Percentiles rank a stretch among this genome's conserved stretches.
These are phyloP conservation scores for Debaryomycetaceae sp. DNA, from an alignment of 1,139 yeast genomes.

Conservation along the genomic window DNA sequence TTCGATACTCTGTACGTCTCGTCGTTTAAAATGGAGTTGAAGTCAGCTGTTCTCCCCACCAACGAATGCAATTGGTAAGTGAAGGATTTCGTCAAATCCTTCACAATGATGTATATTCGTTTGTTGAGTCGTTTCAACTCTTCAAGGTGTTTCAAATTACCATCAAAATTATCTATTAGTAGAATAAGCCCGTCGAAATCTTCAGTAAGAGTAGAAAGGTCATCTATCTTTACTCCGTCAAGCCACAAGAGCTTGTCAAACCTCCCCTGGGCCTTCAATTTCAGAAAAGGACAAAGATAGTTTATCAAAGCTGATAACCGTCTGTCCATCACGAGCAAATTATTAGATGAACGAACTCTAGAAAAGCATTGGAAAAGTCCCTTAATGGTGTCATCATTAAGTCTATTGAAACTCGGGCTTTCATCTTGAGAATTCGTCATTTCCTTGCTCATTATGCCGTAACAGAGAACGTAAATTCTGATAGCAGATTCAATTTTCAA, in stretches of 20 bases:
- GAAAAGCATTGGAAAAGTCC: conserved; percentile 22
- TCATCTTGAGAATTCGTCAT: neutral
- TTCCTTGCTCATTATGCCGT: neutral
- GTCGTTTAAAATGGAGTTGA: conserved; percentile 15
- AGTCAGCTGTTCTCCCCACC: conserved; percentile 18
- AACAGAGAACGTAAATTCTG: neutral
- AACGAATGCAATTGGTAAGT: conserved; percentile 25
- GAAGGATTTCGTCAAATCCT: conserved; percentile 27
- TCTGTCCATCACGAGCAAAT: conserved; percentile 56
- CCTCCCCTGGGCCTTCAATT: conserved; percentile 52
- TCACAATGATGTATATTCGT: conserved; percentile 26
- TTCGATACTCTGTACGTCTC: conserved; percentile 9
- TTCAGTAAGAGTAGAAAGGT: conserved; percentile 10
- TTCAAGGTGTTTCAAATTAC: conserved; percentile 9
- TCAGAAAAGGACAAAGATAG: conserved; percentile 56
- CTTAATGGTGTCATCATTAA: conserved; percentile 19
- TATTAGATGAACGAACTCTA: conserved; percentile 26
- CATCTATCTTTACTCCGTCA: conserved; percentile 19
- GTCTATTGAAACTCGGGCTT: neutral
- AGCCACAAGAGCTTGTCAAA: conserved; percentile 64
- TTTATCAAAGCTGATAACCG: conserved; percentile 55
- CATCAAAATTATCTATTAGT: conserved; percentile 21
- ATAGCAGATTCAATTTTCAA: neutral
- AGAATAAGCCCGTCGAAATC: conserved; percentile 36
- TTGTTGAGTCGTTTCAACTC: conserved; percentile 5